A percentile compares a stretch with the other conserved stretches of the same genome.
Evolutionary conservation across 2,329 filamentous ascomycete genomes (phyloP).

Genomic region (Penicillium occitanis): DNA sequence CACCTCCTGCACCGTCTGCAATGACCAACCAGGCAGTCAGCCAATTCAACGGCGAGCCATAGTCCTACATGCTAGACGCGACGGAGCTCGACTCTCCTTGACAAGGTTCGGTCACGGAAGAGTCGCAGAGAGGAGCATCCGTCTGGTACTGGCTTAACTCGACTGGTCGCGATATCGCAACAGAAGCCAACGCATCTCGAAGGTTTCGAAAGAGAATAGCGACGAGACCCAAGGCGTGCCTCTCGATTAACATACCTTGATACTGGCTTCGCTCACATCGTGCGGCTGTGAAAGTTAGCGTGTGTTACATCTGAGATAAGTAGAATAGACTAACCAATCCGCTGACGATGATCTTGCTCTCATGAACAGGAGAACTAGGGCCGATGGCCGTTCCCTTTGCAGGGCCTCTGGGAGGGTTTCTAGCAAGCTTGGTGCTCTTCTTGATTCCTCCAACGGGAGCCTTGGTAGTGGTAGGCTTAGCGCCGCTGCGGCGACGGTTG

Average conservation of each 20-base stretch:
- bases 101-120: slow-evolving; percentile 32
- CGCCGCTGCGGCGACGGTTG: slow-evolving; percentile 46
- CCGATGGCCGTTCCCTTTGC: slow-evolving; percentile 62
- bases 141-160: slow-evolving; percentile 33
- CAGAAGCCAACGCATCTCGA: slow-evolving; percentile 40
- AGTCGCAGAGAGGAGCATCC: slow-evolving; percentile 35
- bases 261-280: slow-evolving; percentile 94
- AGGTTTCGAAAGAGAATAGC: slow-evolving; percentile 54
- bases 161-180: slow-evolving; percentile 30
- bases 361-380: slow-evolving; percentile 61
- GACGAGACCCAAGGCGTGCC: slow-evolving; percentile 70
- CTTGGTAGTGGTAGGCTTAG: slow-evolving; percentile 49
- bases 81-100: slow-evolving; percentile 58
- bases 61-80: slow-evolving; percentile 50
- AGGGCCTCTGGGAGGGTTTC: slow-evolving; percentile 39
- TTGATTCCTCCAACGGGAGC: slow-evolving; percentile 82
- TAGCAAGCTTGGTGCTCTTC: slow-evolving; percentile 64
- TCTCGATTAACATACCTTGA: slow-evolving; percentile 99
- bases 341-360: slow-evolving; percentile 98
- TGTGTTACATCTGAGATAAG: slow-evolving; percentile 7
- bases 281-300: slow-evolving; percentile 69
- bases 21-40: slow-evolving; percentile 46
- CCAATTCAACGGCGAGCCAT: slow-evolving; percentile 50
- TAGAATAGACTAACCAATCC: slow-evolving; percentile 71
- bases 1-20: slow-evolving; percentile 36